Base-by-base conservation (phyloP, 306 rosid genomes). In the Sesbania bispinosa region DNA sequence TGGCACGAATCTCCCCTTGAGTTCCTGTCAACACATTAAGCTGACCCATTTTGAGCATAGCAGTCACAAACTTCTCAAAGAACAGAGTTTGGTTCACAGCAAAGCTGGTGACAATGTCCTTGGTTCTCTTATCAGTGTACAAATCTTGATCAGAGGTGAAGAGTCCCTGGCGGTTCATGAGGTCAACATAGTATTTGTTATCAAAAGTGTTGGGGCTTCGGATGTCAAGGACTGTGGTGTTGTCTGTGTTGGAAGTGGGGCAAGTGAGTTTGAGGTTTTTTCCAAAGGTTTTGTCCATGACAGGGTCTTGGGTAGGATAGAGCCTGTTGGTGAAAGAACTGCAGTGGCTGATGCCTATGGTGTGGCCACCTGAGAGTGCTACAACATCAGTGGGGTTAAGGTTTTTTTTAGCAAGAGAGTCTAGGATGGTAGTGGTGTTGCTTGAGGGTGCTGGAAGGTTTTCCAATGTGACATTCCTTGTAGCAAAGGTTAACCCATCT, bases 291-390 rank as follows among this genome's bases (percentile, higher is more conserved):
- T 79, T 18, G 82, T 87, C 90, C 92, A 89, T 72, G 13, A 58
- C 77, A 1, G 87, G 20, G 63, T 89, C 96, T 60, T 83, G 88
- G 3, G 51, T 71, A 0, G 96, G 96, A 80, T 75, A 89, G 26
- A 89, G 90, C 7, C 92, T 66, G 32, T 9, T 20, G 0, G 27
- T 11, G 83, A 89, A 89, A 6, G 88, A 80, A 5, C 0, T 0
- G 54, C 96, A 89, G 58, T 85, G 90, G 71, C 85, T 23, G 3
- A 85, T 35, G 13, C 92, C 96, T 1, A 89, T 81, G 67, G 96
- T 83, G 88, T 89, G 96, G 24, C 85, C 96, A 1, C 96, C 96
- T 0, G 90, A 89, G 58, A 89, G 96, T 47, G 96, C 83, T 0
- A 87, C 89, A 0, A 79, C 79, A 13, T 89, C 90, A 0, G 90